Percentiles rank a stretch among this genome's conserved stretches.
phyloP scores from a whole-genome alignment of 495 filamentous ascomycete species.

The Penicillium crystallinum region DNA sequence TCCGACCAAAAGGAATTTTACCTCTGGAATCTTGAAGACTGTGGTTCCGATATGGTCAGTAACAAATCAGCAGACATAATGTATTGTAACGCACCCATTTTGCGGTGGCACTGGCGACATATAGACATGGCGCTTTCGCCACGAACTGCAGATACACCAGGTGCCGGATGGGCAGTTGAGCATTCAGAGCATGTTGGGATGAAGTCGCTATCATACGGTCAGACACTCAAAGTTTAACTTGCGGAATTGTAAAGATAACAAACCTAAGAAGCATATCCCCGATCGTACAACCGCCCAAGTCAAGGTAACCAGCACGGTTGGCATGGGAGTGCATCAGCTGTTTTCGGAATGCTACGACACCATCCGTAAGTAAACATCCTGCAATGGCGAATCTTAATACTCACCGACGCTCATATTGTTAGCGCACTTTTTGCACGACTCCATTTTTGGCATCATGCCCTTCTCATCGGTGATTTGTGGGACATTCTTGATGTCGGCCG shows the following conservation, averaged over 20 bases:
- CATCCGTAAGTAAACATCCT: background rate
- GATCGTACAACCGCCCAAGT: conserved; percentile 71
- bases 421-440: conserved; percentile 74
- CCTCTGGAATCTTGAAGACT: conserved; percentile 69
- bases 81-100: conserved; percentile 55
- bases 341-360: conserved; percentile 53
- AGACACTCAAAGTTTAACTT: background rate
- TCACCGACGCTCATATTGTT: conserved; percentile 56
- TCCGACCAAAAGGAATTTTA: conserved; percentile 73
- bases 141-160: conserved; percentile 64
- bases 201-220: conserved; percentile 54
- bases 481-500: conserved; percentile 65
- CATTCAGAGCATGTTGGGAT: conserved; percentile 77
- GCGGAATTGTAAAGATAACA: conserved; percentile 1
- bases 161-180: conserved; percentile 59
- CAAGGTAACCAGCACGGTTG: conserved; percentile 75
- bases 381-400: background rate
- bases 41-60: background rate
- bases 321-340: conserved; percentile 76
- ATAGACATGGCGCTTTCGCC: conserved; percentile 72
- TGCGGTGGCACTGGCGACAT: conserved; percentile 76
- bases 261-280: conserved; percentile 77
- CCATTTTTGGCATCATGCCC: conserved; percentile 31
- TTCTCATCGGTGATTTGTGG: conserved; percentile 42
- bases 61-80: background rate